Evolutionary conservation across 139 green algal genomes (phyloP).

Genomic region (Cymbomonas tetramitiformis): DNA sequence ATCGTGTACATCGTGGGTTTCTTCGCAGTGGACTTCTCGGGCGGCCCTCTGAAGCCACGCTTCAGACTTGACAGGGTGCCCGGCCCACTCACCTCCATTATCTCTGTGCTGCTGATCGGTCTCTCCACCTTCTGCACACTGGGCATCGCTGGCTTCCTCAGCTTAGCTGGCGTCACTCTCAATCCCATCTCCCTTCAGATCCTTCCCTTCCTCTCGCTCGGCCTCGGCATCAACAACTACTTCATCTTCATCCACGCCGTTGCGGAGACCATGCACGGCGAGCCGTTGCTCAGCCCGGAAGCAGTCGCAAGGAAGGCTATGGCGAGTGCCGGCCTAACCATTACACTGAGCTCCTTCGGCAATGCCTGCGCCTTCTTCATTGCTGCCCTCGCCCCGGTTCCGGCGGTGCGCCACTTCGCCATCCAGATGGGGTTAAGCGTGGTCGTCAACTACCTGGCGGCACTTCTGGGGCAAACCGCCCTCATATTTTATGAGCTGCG

Average conservation of each 20-base stretch:
- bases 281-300: no score
- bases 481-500: background rate
- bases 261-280: background rate
- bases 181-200: slow-evolving; percentile 11
- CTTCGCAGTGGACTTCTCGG: no score
- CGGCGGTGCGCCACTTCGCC: background rate
- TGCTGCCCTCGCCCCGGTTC: background rate
- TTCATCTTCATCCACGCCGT: slow-evolving; percentile 1
- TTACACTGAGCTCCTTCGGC: background rate
- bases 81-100: no score
- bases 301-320: background rate
- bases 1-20: no score
- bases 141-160: background rate
- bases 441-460: background rate
- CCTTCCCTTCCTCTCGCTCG: slow-evolving; percentile 13
- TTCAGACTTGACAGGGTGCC: no score
- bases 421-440: slow-evolving; percentile 1
- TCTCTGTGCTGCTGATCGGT: no score
- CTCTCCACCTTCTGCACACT: background rate
- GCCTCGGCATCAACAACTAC: slow-evolving; percentile 18
- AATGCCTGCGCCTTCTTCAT: slow-evolving; percentile 9
- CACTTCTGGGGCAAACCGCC: background rate
- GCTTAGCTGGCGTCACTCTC: background rate
- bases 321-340: background rate
- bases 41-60: no score